A percentile compares a stretch with the other conserved stretches of the same genome.
phyloP scores from a whole-genome alignment of 2,329 filamentous ascomycete species.

The Cryphonectria radicalis region DNA sequence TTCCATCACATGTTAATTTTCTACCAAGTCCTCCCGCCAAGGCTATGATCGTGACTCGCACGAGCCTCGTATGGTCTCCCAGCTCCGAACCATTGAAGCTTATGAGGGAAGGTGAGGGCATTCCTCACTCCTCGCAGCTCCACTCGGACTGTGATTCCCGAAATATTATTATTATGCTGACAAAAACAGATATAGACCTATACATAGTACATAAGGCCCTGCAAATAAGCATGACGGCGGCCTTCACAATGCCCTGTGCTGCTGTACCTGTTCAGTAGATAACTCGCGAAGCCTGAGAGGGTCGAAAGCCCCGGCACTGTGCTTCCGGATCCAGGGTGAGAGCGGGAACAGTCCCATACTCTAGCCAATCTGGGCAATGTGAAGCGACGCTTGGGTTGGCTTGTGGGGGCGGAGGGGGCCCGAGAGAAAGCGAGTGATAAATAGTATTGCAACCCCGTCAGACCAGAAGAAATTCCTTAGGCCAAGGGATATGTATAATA shows the following conservation, averaged over 20 bases:
- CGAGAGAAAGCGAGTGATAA: not conserved
- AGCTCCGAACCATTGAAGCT: not conserved
- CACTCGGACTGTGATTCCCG: not conserved
- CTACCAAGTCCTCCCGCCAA: not conserved
- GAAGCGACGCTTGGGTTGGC: slow-evolving; percentile 3
- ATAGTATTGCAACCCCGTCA: not conserved
- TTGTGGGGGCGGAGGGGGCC: not conserved
- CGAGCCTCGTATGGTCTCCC: not conserved
- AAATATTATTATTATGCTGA: not conserved
- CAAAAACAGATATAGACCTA: not conserved
- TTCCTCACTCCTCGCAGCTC: no score
- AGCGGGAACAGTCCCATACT: not conserved
- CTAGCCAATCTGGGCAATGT: slow-evolving; percentile 11
- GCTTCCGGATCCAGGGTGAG: not conserved
- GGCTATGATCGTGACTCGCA: not conserved
- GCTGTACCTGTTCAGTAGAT: not conserved
- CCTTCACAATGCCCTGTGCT: not conserved
- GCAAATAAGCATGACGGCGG: not conserved
- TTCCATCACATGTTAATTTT: not conserved
- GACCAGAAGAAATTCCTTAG: not conserved
- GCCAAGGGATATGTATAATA: not conserved
- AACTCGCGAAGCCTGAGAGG: not conserved
- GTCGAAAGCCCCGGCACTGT: not conserved
- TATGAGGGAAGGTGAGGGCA: not conserved
- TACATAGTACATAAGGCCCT: not conserved